Evolutionary conservation across 768 basidiomycete species (phyloP).

Genomic region (Infundibulicybe gibba): DNA sequence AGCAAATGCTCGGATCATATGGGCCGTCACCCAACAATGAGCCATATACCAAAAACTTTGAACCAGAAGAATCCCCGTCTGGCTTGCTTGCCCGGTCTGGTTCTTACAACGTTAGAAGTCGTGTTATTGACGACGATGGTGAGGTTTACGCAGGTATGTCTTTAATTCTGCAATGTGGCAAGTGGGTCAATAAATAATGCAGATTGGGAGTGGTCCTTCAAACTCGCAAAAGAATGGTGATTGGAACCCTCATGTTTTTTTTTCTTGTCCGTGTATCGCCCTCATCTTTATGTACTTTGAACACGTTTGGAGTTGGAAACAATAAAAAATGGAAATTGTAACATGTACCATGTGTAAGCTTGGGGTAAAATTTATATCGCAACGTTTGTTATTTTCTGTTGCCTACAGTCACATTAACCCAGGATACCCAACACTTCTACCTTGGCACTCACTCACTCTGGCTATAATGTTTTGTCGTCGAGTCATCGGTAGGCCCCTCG

Average conservation of each 20-base stretch:
- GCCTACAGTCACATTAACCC: too few species aligned
- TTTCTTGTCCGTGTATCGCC: not conserved
- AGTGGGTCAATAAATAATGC: slow-evolving; percentile 1
- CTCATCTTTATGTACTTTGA: too few species aligned
- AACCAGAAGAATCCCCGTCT: slow-evolving; percentile 65
- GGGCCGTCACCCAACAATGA: slow-evolving; percentile 66
- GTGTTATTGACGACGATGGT: slow-evolving; percentile 87
- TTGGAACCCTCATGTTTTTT: slow-evolving; percentile 2
- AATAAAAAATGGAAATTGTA: too few species aligned
- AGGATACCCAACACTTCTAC: too few species aligned
- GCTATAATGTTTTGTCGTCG: too few species aligned
- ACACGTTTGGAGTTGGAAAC: too few species aligned
- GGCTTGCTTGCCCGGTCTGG: slow-evolving; percentile 85
- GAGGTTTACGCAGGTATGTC: slow-evolving; percentile 72
- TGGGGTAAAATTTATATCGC: too few species aligned
- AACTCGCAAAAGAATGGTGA: slow-evolving; percentile 90
- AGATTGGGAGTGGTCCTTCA: slow-evolving; percentile 92
- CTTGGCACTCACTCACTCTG: too few species aligned
- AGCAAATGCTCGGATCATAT: slow-evolving; percentile 94
- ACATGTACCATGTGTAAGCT: too few species aligned
- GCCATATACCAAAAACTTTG: slow-evolving; percentile 74
- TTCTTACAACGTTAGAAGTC: slow-evolving; percentile 71
- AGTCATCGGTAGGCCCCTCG: too few species aligned
- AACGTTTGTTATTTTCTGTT: not conserved
- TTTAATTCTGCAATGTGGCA: not conserved